Conservation (phyloP, 305 asterid genomes). For the Andrographis paniculata region DNA sequence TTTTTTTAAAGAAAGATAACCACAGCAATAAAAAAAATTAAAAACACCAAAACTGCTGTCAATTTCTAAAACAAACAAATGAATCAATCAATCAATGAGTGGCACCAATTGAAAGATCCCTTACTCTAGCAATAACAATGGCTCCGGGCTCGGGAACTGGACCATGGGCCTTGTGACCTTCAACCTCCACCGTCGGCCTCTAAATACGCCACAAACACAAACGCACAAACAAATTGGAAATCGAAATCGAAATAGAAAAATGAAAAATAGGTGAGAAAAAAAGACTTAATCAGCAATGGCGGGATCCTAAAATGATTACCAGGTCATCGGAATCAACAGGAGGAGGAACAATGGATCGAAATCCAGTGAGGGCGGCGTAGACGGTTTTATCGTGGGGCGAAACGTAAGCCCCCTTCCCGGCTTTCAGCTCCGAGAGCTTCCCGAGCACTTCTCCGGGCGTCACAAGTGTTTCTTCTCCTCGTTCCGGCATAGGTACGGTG, state of each 20-base stretch:
- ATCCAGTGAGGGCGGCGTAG: slow-evolving; percentile 77
- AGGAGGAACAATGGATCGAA: slow-evolving; percentile 44
- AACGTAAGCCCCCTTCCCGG: slow-evolving; percentile 70
- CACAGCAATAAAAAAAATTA: no score
- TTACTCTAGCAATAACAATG: slow-evolving; percentile 73
- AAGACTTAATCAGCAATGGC: slow-evolving; percentile 2
- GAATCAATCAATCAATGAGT: neutral
- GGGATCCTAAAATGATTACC: slow-evolving; percentile 24
- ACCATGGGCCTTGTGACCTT: slow-evolving; percentile 88
- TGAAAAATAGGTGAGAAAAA: neutral
- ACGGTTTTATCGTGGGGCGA: slow-evolving; percentile 44
- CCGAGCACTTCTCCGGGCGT: slow-evolving; percentile 91
- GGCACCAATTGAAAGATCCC: slow-evolving; percentile 5
- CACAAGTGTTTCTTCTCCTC: slow-evolving; percentile 33
- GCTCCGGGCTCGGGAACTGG: slow-evolving; percentile 90
- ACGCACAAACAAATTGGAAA: neutral
- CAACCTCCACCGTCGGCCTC: slow-evolving; percentile 73
- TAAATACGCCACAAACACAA: slow-evolving; percentile 14
- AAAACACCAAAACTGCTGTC: no score
- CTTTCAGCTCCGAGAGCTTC: slow-evolving; percentile 45
- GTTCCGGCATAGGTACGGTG: slow-evolving; percentile 14
- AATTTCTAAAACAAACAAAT: neutral
- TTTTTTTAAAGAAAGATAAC: no score
- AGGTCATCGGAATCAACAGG: slow-evolving; percentile 41
- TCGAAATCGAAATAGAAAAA: slow-evolving; percentile 1